These are phyloP conservation scores for Gyromitra esculenta DNA, from an alignment of 2,329 filamentous ascomycete genomes.

Conservation along the genomic window DNA sequence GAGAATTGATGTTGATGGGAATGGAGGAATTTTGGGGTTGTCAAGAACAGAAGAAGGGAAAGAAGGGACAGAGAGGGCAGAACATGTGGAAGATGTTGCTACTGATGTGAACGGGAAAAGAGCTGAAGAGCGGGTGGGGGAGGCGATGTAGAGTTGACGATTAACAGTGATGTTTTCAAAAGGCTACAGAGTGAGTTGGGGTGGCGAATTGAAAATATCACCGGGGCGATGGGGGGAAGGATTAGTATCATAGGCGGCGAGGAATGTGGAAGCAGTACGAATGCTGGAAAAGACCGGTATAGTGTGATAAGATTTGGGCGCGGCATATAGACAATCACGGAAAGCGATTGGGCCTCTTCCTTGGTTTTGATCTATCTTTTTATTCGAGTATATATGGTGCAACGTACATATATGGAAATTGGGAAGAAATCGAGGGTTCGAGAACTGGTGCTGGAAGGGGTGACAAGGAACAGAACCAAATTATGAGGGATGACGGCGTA, in stretches of 20 bases:
- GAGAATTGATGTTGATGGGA: conserved; percentile 55
- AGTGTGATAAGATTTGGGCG: conserved; percentile 20
- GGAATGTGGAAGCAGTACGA: conserved; percentile 18
- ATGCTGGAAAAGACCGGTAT: conserved; percentile 1
- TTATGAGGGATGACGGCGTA: conserved; percentile 30
- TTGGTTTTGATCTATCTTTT: conserved; percentile 43
- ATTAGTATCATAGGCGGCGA: conserved; percentile 16
- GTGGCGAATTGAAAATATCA: conserved; percentile 1
- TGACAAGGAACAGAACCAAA: not conserved
- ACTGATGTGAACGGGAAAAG: conserved; percentile 4
- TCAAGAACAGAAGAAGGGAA: conserved; percentile 19
- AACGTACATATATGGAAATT: conserved; percentile 39
- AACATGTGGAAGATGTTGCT: conserved; percentile 35
- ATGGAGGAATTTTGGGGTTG: conserved; percentile 23
- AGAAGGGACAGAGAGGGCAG: conserved; percentile 5
- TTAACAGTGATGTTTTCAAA: conserved; percentile 56
- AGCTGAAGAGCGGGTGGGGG: conserved; percentile 57
- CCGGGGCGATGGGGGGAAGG: not conserved
- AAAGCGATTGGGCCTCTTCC: conserved; percentile 32
- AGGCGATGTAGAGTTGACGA: conserved; percentile 61
- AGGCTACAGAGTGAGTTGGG: not conserved
- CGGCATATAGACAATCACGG: conserved; percentile 40
- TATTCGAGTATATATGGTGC: conserved; percentile 47
- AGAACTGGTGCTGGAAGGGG: not conserved
- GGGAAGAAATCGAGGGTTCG: not conserved